Evolutionary conservation across 805 yeast species (phyloP).

Genomic region (Priceomyces castillae): DNA sequence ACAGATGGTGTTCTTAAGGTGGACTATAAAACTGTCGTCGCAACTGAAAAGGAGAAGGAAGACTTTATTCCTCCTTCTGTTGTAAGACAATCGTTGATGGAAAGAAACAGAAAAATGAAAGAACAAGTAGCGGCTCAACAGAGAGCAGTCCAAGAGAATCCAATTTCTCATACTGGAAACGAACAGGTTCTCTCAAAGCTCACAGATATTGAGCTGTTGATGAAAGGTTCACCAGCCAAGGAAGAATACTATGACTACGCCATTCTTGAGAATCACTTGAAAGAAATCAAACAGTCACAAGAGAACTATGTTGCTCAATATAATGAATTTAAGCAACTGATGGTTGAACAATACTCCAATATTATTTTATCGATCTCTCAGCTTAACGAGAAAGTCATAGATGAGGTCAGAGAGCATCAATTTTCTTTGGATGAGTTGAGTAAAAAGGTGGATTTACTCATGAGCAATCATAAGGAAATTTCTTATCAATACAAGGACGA

Average conservation of each 20-base stretch:
- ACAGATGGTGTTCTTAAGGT: constrained; percentile 44
- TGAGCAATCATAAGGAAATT: constrained; percentile 40
- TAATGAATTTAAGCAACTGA: constrained; percentile 23
- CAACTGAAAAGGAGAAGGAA: constrained; percentile 8
- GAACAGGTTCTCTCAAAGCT: constrained; percentile 7
- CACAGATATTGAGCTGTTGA: constrained; percentile 7
- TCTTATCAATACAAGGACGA: constrained; percentile 24
- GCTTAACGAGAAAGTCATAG: constrained; percentile 36
- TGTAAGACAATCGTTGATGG: constrained; percentile 38
- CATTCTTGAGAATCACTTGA: constrained; percentile 14
- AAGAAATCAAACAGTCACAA: constrained; percentile 10
- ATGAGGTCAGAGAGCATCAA: constrained; percentile 43
- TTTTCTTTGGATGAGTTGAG: constrained; percentile 30
- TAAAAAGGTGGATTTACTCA: constrained; percentile 38
- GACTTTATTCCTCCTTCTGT: constrained; percentile 15
- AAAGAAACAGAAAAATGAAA: constrained; percentile 25
- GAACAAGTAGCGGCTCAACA: constrained; percentile 13
- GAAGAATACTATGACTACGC: constrained; percentile 6
- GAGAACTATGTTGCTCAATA: background rate
- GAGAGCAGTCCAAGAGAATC: no score
- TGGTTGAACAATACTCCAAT: constrained; percentile 31
- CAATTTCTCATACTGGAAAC: background rate
- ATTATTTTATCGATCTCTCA: constrained; percentile 28
- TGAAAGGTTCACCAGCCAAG: background rate
- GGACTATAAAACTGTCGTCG: constrained; percentile 30